phyloP scores from a whole-genome alignment of 139 green algal species.

The Picochlorum costavermella region DNA sequence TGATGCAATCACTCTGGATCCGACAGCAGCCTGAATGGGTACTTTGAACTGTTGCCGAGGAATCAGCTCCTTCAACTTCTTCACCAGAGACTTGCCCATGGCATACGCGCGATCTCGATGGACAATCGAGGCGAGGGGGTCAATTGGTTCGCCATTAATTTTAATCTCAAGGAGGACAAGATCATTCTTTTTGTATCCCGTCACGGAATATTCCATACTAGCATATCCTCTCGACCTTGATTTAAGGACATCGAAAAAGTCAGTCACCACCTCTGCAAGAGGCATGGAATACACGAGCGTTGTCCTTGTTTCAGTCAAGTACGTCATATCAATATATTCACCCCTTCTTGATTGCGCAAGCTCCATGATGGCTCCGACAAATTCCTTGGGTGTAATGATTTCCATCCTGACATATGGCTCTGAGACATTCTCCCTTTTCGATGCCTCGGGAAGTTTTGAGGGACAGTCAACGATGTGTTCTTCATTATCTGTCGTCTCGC shows the following conservation, averaged over 20 bases:
- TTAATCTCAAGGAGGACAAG: constrained; percentile 87
- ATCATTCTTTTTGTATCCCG: constrained; percentile 72
- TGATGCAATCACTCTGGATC: constrained; percentile 69
- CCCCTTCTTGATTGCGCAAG: constrained; percentile 58
- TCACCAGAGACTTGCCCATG: constrained; percentile 57
- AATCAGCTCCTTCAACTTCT: constrained; percentile 92
- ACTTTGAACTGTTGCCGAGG: constrained; percentile 87
- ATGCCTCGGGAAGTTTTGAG: constrained; percentile 66
- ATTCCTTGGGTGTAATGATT: constrained; percentile 79
- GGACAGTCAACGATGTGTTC: constrained; percentile 70
- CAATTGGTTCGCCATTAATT: constrained; percentile 80
- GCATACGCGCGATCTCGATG: constrained; percentile 69
- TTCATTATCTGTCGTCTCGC: constrained; percentile 44
- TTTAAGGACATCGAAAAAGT: constrained; percentile 98
- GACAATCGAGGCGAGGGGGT: constrained; percentile 77
- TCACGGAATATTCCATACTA: constrained; percentile 90
- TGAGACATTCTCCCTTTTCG: constrained; percentile 54
- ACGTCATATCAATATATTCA: constrained; percentile 94
- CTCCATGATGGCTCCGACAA: constrained; percentile 93
- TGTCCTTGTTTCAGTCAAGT: constrained; percentile 77
- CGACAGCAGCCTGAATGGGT: constrained; percentile 77
- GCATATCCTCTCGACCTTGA: constrained; percentile 85
- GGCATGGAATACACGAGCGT: constrained; percentile 90
- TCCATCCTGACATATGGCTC: constrained; percentile 89
- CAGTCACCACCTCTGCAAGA: constrained; percentile 87